Evolutionary conservation across 805 yeast genomes (phyloP).

Genomic region (Saturnispora diversa): DNA sequence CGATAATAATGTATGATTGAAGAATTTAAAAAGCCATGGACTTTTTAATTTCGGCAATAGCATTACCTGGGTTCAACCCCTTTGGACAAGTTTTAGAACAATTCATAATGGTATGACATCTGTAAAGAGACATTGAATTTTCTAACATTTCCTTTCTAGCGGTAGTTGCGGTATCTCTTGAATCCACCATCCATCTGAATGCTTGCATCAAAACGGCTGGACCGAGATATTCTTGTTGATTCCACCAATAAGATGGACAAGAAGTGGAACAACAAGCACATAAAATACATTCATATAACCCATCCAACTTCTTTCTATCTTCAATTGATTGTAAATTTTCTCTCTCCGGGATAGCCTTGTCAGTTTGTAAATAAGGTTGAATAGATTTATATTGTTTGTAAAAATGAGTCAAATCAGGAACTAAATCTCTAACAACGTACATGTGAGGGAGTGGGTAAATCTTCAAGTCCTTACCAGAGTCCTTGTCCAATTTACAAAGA

Average conservation of each 20-base stretch:
- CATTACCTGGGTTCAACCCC: slow-evolving; percentile 94
- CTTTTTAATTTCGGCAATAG: slow-evolving; percentile 96
- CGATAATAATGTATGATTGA: no score
- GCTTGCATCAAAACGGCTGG: slow-evolving; percentile 99
- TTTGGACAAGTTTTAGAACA: slow-evolving; percentile 98
- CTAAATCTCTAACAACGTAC: slow-evolving; percentile 95
- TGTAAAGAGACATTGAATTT: slow-evolving; percentile 94
- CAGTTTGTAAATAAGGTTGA: slow-evolving; percentile 91
- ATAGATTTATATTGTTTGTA: slow-evolving; percentile 98
- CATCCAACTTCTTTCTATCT: slow-evolving; percentile 94
- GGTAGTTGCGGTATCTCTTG: slow-evolving; percentile 85
- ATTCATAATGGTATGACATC: slow-evolving; percentile 99
- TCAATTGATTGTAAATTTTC: slow-evolving; percentile 86
- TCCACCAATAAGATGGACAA: slow-evolving; percentile 99
- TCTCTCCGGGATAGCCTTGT: slow-evolving; percentile 78
- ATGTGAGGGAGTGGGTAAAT: slow-evolving; percentile 97
- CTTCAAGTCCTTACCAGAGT: slow-evolving; percentile 65
- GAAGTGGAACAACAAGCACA: slow-evolving; percentile 99
- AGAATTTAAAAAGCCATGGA: slow-evolving; percentile 78
- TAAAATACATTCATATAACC: slow-evolving; percentile 92
- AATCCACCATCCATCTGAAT: slow-evolving; percentile 96
- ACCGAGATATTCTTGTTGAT: slow-evolving; percentile 95
- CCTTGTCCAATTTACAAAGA: slow-evolving; percentile 84
- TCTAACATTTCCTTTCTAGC: slow-evolving; percentile 83
- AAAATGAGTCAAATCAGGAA: slow-evolving; percentile 95